Percentiles rank a stretch among this genome's conserved stretches.
phyloP scores from a whole-genome alignment of 257 asterid genomes.

The Leptodermis oblonga region DNA sequence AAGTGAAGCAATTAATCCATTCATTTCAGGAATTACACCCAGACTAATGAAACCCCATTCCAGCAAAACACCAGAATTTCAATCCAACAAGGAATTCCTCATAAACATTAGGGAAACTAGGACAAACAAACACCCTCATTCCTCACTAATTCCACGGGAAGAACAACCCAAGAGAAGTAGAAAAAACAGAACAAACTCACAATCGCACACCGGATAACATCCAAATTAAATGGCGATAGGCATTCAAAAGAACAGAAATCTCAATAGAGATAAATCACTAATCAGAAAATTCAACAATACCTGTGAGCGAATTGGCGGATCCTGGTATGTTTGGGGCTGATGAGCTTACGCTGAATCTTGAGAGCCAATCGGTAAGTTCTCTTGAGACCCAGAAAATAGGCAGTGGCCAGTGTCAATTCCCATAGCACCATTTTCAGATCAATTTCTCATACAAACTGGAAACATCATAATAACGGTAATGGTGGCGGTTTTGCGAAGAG shows the following conservation, averaged over 20 bases:
- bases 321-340: constrained; percentile 51
- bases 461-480: not conserved
- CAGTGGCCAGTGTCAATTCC: constrained; percentile 88
- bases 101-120: not conserved
- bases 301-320: constrained; percentile 59
- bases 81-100: not conserved
- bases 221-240: not conserved
- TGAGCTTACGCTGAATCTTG: constrained; percentile 69
- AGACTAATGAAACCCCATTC: not conserved
- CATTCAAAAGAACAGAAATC: not conserved
- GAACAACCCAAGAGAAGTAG: not conserved
- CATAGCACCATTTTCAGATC: constrained; percentile 66
- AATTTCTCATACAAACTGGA: not conserved
- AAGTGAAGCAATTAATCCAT: not conserved
- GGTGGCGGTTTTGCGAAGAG: not conserved
- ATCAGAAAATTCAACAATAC: constrained; percentile 27
- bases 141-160: not conserved
- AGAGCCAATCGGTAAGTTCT: constrained; percentile 73
- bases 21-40: not conserved
- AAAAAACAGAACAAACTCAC: not conserved
- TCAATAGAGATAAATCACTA: not conserved
- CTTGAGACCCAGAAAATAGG: constrained; percentile 78
- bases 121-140: not conserved
- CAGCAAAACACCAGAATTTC: constrained; percentile 4
- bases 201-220: not conserved